These are phyloP conservation scores for Tephrocybe sp. DNA, from an alignment of 768 basidiomycete species.

Conservation along the genomic window DNA sequence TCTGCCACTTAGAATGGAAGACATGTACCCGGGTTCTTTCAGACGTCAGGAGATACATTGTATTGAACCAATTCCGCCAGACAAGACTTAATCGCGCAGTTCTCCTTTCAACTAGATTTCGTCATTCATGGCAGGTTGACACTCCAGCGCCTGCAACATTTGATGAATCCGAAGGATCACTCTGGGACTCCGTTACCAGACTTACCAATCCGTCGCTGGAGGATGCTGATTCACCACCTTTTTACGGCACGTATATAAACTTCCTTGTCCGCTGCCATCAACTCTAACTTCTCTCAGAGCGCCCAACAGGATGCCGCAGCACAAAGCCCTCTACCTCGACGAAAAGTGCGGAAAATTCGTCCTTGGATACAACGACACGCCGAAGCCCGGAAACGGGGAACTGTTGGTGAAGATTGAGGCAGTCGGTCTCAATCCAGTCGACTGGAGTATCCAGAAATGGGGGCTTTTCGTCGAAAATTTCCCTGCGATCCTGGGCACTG, in stretches of 20 bases:
- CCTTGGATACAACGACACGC: constrained; percentile 16
- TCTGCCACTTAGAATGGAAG: background rate
- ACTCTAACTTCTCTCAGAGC: background rate
- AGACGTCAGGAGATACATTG: constrained; percentile 1
- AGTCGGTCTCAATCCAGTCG: constrained; percentile 47
- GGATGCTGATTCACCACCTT: background rate
- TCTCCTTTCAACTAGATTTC: background rate
- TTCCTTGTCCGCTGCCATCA: background rate
- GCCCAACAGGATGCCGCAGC: constrained; percentile 15
- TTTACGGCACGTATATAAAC: constrained; percentile 1
- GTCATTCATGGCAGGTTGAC: background rate
- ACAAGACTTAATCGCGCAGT: background rate
- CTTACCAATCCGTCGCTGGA: constrained; percentile 5
- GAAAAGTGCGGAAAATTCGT: constrained; percentile 19
- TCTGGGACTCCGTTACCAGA: background rate
- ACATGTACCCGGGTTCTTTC: constrained; percentile 2
- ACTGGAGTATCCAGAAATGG: constrained; percentile 33
- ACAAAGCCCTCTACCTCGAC: constrained; percentile 28
- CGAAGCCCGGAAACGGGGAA: constrained; percentile 36
- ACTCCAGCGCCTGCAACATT: background rate
- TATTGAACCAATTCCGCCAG: too few relatives aligned
- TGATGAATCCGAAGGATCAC: background rate
- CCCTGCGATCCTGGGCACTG: constrained; percentile 36
- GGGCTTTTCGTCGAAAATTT: constrained; percentile 32
- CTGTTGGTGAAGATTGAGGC: constrained; percentile 42